Conservation (phyloP, 768 basidiomycete species). For the Trametes cinnabarina region DNA sequence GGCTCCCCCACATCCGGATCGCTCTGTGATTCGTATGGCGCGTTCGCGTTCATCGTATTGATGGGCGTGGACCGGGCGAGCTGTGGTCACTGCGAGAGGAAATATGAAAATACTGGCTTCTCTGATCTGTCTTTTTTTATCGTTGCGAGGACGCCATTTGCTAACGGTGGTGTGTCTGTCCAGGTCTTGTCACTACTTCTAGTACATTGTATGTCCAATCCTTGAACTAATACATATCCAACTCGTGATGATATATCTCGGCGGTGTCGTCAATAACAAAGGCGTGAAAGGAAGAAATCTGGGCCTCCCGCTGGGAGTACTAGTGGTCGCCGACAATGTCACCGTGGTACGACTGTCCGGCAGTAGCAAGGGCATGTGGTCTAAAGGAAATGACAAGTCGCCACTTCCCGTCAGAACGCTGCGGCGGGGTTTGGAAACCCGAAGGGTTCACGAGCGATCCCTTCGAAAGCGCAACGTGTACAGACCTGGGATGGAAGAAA, state of each 20-base stretch:
- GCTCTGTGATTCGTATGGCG: conserved; percentile 37
- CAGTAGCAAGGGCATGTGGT: background rate
- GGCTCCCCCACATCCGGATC: conserved; percentile 33
- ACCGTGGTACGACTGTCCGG: no score
- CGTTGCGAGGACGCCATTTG: no score
- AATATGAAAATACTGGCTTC: conserved; percentile 25
- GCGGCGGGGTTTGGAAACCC: background rate
- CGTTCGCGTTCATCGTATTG: conserved; percentile 50
- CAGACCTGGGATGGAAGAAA: conserved; percentile 25
- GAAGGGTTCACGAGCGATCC: conserved; percentile 9
- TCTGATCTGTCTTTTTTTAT: conserved; percentile 10
- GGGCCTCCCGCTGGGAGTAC: no score
- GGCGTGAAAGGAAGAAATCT: no score
- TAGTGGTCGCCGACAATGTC: no score
- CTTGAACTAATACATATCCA: no score
- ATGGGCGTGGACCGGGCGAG: conserved; percentile 37
- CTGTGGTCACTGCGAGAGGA: conserved; percentile 24
- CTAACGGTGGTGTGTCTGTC: background rate
- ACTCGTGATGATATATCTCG: no score
- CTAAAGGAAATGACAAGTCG: conserved; percentile 16
- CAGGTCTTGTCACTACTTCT: background rate
- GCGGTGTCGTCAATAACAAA: no score
- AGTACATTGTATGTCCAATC: background rate
- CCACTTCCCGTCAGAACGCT: conserved; percentile 16
- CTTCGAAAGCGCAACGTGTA: conserved; percentile 22